A percentile compares a stretch with the other conserved stretches of the same genome.
Evolutionary conservation across 140 eudicot species (phyloP).

Genomic region (Ambrosia hybrid): DNA sequence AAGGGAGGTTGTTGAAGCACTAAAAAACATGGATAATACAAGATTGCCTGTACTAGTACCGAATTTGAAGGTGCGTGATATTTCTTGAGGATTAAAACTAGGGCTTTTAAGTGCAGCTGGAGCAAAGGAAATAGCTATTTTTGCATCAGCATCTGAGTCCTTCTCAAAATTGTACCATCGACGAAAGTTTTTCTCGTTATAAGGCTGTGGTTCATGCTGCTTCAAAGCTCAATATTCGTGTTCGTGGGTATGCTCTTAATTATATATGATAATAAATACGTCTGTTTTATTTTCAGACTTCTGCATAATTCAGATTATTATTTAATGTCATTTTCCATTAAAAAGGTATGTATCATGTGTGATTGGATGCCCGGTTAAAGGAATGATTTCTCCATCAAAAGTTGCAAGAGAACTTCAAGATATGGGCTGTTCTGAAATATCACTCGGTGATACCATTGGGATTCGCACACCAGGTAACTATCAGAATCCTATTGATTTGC

Average conservation of each 20-base stretch:
- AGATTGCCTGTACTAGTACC: constrained; percentile 74
- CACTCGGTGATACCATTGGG: constrained; percentile 78
- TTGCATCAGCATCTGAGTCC: constrained; percentile 91
- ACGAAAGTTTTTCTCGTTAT: constrained; percentile 72
- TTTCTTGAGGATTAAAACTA: constrained; percentile 8
- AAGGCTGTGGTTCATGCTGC: constrained; percentile 68
- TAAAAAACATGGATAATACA: constrained; percentile 49
- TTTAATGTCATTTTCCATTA: not conserved
- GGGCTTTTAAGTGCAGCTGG: constrained; percentile 97
- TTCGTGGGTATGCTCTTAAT: constrained; percentile 69
- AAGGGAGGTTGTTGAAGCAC: constrained; percentile 66
- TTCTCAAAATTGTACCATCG: constrained; percentile 82
- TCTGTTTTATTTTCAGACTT: not conserved
- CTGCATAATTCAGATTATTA: not conserved
- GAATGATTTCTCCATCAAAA: constrained; percentile 60
- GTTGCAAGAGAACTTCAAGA: constrained; percentile 76
- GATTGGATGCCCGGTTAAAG: constrained; percentile 87
- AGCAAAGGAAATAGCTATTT: constrained; percentile 74
- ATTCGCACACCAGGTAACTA: constrained; percentile 74
- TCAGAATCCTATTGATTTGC: not conserved
- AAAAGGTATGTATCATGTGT: constrained; percentile 75
- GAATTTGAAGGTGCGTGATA: constrained; percentile 54
- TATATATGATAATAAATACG: not conserved
- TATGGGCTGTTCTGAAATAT: constrained; percentile 84
- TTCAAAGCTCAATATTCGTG: constrained; percentile 57